Conservation (phyloP, 176 grass and related monocot species). For the Bothriochloa decipiens region DNA sequence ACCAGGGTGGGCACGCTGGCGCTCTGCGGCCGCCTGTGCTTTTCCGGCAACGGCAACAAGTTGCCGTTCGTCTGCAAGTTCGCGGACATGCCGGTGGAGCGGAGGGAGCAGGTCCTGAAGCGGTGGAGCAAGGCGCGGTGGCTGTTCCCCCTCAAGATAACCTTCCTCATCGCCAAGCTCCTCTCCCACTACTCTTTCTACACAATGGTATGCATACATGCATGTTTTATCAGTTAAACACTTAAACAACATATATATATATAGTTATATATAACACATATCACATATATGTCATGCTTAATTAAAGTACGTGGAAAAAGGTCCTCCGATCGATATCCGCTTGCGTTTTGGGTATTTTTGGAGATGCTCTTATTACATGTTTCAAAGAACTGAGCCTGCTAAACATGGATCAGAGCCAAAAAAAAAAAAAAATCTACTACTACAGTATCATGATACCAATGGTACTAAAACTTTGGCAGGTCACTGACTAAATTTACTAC, state of each 20-base stretch:
- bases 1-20: conserved; percentile 62
- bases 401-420: too few species aligned
- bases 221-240: neutral
- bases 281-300: too few species aligned
- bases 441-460: neutral
- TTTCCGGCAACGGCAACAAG: conserved; percentile 22
- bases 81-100: conserved; percentile 65
- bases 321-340: too few species aligned
- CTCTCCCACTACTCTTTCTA: conserved; percentile 53
- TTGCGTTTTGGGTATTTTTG: too few species aligned
- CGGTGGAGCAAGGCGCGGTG: conserved; percentile 55
- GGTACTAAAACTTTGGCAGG: neutral
- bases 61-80: conserved; percentile 65
- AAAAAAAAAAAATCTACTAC: too few species aligned
- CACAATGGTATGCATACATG: conserved; percentile 29
- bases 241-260: neutral
- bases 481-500: neutral
- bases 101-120: conserved; percentile 53
- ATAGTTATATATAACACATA: neutral
- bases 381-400: too few species aligned
- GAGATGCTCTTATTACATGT: too few species aligned
- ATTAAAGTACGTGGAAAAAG: too few species aligned
- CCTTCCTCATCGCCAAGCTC: conserved; percentile 54
- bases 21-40: conserved; percentile 48
- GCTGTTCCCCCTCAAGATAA: conserved; percentile 54